phyloP scores from a whole-genome alignment of 208 protist species.

The Wallacemonas sp. region DNA sequence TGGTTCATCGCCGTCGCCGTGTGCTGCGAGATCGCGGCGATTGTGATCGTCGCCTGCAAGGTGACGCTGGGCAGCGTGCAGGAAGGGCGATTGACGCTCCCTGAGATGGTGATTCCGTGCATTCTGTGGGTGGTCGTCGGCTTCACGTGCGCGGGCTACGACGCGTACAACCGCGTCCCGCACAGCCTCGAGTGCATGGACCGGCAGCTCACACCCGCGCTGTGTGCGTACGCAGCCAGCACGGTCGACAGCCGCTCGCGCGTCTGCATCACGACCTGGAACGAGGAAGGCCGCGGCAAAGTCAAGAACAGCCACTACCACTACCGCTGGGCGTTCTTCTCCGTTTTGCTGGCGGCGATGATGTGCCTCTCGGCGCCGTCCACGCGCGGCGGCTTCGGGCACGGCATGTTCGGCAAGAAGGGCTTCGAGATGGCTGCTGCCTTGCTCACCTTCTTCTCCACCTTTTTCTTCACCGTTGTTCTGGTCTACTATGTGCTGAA shows the following conservation, averaged over 20 bases:
- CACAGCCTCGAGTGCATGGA: slow-evolving; percentile 75
- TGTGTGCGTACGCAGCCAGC: slow-evolving; percentile 71
- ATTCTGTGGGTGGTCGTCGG: slow-evolving; percentile 60
- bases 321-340: slow-evolving; percentile 56
- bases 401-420: slow-evolving; percentile 43
- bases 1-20: slow-evolving; percentile 47
- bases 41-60: slow-evolving; percentile 52
- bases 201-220: slow-evolving; percentile 56
- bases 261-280: slow-evolving; percentile 78
- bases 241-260: slow-evolving; percentile 61
- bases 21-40: slow-evolving; percentile 44
- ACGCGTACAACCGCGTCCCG: slow-evolving; percentile 57
- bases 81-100: slow-evolving; percentile 45
- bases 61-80: slow-evolving; percentile 41
- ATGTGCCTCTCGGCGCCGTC: slow-evolving; percentile 61
- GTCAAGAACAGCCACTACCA: slow-evolving; percentile 71
- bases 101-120: slow-evolving; percentile 69
- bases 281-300: slow-evolving; percentile 67
- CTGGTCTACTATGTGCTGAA: slow-evolving; percentile 65
- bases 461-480: slow-evolving; percentile 50
- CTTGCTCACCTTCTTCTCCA: slow-evolving; percentile 53
- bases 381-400: slow-evolving; percentile 49
- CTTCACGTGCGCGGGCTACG: slow-evolving; percentile 52
- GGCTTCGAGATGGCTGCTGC: slow-evolving; percentile 38
- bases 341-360: slow-evolving; percentile 41